Conservation (phyloP, 2,329 filamentous ascomycete genomes). For the Stachybotrys elegans region DNA sequence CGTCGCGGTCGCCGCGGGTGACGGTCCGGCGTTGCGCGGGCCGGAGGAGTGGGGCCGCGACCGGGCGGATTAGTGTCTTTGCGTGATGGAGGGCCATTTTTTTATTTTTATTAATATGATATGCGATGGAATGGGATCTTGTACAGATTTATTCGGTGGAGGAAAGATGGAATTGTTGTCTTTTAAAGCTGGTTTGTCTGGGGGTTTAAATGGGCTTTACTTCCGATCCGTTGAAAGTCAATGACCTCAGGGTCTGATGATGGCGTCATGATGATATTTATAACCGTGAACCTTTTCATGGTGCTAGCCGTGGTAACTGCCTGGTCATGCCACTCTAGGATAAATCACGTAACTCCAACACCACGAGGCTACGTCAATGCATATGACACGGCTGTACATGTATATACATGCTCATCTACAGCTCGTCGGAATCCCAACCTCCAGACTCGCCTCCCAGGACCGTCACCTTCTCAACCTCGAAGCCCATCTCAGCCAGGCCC, state of each 20-base stretch:
- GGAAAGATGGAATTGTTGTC: too few relatives aligned
- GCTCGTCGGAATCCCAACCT: not conserved
- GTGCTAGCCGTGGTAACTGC: too few relatives aligned
- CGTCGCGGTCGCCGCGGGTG: slow-evolving; percentile 10
- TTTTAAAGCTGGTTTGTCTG: too few relatives aligned
- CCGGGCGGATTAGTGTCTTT: slow-evolving; percentile 11
- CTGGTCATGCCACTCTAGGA: too few relatives aligned
- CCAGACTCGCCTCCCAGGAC: not conserved
- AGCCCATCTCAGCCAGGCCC: not conserved
- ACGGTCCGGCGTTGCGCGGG: slow-evolving; percentile 10
- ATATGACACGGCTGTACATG: too few relatives aligned
- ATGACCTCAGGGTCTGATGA: not conserved
- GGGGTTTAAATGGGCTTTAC: too few relatives aligned
- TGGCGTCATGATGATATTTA: not conserved
- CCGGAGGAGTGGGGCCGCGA: slow-evolving; percentile 15
- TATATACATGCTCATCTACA: not conserved
- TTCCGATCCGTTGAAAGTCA: not conserved
- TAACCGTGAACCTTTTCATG: too few relatives aligned
- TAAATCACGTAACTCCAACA: too few relatives aligned
- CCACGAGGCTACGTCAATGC: too few relatives aligned
- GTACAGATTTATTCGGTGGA: too few relatives aligned
- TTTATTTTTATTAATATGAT: not conserved
- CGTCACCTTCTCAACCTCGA: not conserved
- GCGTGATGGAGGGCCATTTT: not conserved
- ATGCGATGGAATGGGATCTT: not conserved